Evolutionary conservation across 1,284 basidiomycete species (phyloP).

Genomic region (Grifola frondosa): DNA sequence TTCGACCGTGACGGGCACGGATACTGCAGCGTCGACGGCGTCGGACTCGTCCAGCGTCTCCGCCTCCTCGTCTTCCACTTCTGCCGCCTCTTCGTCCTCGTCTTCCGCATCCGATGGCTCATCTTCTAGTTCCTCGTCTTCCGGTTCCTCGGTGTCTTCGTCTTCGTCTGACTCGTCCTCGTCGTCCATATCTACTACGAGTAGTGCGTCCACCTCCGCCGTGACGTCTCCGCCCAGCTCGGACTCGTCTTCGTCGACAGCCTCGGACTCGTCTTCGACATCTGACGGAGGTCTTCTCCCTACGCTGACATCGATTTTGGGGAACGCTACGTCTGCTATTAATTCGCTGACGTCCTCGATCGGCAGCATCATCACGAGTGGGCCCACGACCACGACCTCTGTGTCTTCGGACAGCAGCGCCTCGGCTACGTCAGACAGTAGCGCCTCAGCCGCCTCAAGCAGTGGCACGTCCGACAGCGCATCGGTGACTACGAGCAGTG

Average conservation of each 20-base stretch:
- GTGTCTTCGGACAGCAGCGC: no score
- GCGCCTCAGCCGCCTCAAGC: background rate
- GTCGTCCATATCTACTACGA: background rate
- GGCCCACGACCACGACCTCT: background rate
- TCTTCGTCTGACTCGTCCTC: background rate
- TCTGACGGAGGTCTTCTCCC: background rate
- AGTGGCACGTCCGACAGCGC: no score
- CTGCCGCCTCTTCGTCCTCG: background rate
- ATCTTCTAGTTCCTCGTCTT: background rate
- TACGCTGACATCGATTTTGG: slow-evolving; percentile 1
- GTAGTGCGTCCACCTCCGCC: slow-evolving; percentile 1
- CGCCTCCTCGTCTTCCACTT: background rate
- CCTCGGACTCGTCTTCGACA: slow-evolving; percentile 1
- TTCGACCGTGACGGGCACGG: background rate
- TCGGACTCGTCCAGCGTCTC: slow-evolving; percentile 1
- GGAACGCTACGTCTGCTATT: background rate
- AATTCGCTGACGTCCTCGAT: background rate
- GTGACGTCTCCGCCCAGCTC: background rate
- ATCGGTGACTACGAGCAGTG: background rate
- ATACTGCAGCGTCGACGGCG: background rate
- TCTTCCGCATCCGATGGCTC: background rate
- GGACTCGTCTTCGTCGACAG: background rate
- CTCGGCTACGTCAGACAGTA: no score
- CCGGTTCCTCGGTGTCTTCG: background rate
- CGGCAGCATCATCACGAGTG: background rate